Evolutionary conservation across 768 basidiomycete genomes (phyloP).

Genomic region (Cubamyces lactineus): DNA sequence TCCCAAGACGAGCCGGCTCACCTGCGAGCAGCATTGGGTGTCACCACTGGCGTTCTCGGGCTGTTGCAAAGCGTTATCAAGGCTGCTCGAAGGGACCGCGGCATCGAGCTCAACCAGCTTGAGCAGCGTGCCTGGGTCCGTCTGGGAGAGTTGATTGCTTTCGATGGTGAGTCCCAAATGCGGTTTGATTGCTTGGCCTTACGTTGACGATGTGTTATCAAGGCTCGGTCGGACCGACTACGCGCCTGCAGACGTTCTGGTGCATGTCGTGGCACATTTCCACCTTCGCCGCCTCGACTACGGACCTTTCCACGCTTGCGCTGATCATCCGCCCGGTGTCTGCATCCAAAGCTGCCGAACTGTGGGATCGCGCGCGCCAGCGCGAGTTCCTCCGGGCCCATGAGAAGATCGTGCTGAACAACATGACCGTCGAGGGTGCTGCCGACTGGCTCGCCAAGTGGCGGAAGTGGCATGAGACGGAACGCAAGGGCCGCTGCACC

Average conservation of each 20-base stretch:
- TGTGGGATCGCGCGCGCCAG: conserved; percentile 46
- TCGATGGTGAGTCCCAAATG: conserved; percentile 37
- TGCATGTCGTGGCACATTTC: conserved; percentile 48
- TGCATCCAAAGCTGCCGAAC: conserved; percentile 45
- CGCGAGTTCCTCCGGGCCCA: conserved; percentile 42
- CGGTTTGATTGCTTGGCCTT: not conserved
- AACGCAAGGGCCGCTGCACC: conserved; percentile 33
- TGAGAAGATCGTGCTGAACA: conserved; percentile 59
- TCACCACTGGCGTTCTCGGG: conserved; percentile 41
- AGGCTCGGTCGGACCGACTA: conserved; percentile 37
- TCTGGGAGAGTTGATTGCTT: conserved; percentile 50
- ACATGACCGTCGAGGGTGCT: conserved; percentile 58
- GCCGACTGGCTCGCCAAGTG: conserved; percentile 41
- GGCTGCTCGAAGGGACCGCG: conserved; percentile 34
- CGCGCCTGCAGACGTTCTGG: conserved; percentile 59
- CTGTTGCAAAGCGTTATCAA: conserved; percentile 39
- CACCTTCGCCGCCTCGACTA: conserved; percentile 43
- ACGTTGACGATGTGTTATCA: conserved; percentile 24
- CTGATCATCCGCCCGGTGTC: conserved; percentile 54
- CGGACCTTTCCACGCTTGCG: conserved; percentile 60
- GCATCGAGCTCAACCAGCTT: conserved; percentile 44
- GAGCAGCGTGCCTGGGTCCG: conserved; percentile 55
- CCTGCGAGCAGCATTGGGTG: conserved; percentile 45
- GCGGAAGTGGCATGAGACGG: conserved; percentile 32
- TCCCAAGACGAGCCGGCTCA: conserved; percentile 41